phyloP scores from a whole-genome alignment of 139 green algal species.

The Ulvella scutata region DNA sequence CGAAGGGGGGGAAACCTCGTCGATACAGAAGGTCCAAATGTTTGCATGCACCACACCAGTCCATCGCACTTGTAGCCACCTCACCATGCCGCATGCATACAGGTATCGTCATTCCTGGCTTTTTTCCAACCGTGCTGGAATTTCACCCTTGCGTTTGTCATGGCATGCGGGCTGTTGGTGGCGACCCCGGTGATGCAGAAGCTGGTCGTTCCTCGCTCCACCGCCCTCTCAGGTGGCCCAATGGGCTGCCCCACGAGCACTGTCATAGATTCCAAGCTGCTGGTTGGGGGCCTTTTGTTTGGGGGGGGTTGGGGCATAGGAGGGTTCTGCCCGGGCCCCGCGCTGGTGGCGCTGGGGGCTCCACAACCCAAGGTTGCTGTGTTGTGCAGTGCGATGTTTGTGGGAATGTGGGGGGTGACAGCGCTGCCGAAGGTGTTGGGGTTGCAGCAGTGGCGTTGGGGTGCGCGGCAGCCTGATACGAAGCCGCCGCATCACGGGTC shows the following conservation, averaged over 20 bases:
- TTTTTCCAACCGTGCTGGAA: conserved; percentile 28
- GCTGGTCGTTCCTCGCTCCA: conserved; percentile 8
- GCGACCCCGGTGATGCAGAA: conserved; percentile 25
- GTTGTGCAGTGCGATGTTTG: conserved; percentile 16
- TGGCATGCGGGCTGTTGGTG: conserved; percentile 52
- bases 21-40: no score
- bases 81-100: not conserved
- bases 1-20: no score
- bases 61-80: no score
- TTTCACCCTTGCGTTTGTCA: conserved; percentile 47
- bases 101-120: conserved; percentile 24
- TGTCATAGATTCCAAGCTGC: conserved; percentile 36
- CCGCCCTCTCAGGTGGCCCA: conserved; percentile 5
- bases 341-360: conserved; percentile 23
- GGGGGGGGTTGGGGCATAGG: conserved; percentile 56
- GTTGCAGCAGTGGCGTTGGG: not conserved
- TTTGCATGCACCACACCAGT: no score
- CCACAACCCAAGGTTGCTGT: conserved; percentile 13
- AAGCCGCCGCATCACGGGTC: no score
- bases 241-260: conserved; percentile 18
- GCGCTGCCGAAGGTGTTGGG: not conserved
- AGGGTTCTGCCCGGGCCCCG: conserved; percentile 61
- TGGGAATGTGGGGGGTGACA: conserved; percentile 7
- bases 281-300: conserved; percentile 52
- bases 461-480: no score